Evolutionary conservation across 1,284 basidiomycete species (phyloP).

Genomic region (Puccinia coronata): DNA sequence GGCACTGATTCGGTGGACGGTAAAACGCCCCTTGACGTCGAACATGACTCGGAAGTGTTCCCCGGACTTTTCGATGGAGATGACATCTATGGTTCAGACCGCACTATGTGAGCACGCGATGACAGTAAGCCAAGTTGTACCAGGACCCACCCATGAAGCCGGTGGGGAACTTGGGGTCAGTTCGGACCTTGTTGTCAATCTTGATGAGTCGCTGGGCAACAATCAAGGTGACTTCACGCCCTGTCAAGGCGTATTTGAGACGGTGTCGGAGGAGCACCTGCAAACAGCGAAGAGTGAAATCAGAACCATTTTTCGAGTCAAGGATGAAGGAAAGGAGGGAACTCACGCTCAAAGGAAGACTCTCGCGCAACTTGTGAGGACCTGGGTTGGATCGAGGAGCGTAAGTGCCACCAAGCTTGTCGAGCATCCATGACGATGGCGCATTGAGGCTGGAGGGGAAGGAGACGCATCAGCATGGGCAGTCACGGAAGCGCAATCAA

Average conservation of each 20-base stretch:
- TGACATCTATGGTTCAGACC: conserved; percentile 71
- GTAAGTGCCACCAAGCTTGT: conserved; percentile 97
- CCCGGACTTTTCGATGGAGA: conserved; percentile 96
- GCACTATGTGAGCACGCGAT: not conserved
- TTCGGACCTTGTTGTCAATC: conserved; percentile 98
- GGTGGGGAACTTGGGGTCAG: conserved; percentile 92
- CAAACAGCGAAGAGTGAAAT: conserved; percentile 61
- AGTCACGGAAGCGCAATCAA: not conserved
- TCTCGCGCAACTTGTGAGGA: conserved; percentile 99
- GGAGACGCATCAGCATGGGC: not conserved
- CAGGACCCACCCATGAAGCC: conserved; percentile 87
- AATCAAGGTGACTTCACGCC: conserved; percentile 91
- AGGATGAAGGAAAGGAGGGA: not conserved
- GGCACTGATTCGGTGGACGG: conserved; percentile 97
- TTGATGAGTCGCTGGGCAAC: conserved; percentile 96
- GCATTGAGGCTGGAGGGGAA: conserved; percentile 69
- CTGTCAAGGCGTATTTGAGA: conserved; percentile 97
- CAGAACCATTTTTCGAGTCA: not conserved
- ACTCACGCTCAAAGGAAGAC: conserved; percentile 65
- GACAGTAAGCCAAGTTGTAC: not conserved
- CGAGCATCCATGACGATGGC: conserved; percentile 99
- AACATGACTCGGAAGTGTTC: conserved; percentile 99
- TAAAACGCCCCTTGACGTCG: conserved; percentile 99
- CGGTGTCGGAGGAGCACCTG: conserved; percentile 97
- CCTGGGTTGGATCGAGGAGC: conserved; percentile 95